These are phyloP conservation scores for Acacia melanoxylon DNA, from an alignment of 306 rosid species.

Conservation along the genomic window DNA sequence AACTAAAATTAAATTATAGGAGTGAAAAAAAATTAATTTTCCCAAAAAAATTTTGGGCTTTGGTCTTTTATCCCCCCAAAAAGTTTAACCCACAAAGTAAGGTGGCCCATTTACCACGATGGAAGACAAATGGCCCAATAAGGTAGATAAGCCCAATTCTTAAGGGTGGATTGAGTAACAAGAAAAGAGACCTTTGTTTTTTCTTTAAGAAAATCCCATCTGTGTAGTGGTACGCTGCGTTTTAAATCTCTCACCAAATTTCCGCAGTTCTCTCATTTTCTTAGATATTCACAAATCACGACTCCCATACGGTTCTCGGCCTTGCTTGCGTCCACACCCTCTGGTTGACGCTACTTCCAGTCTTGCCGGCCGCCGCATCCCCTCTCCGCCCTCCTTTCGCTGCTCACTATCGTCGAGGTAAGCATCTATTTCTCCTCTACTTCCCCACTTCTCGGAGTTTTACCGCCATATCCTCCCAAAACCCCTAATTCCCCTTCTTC, in stretches of 20 bases:
- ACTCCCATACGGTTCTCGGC: background rate
- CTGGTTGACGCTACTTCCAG: background rate
- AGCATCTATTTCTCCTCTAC: background rate
- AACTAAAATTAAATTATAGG: too few species aligned
- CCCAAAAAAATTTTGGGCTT: background rate
- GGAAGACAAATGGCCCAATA: background rate
- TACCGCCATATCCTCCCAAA: background rate
- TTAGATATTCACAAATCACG: background rate
- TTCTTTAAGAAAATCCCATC: too few species aligned
- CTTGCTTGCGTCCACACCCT: background rate
- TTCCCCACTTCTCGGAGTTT: background rate
- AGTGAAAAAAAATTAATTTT: too few species aligned
- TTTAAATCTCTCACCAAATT: background rate
- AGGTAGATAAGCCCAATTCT: background rate
- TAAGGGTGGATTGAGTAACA: background rate
- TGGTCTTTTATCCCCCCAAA: background rate
- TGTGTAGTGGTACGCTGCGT: background rate
- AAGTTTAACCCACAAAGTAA: background rate
- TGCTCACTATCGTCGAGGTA: background rate
- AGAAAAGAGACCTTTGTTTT: background rate
- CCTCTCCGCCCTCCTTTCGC: background rate
- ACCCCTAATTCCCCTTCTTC: background rate
- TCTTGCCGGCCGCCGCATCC: background rate
- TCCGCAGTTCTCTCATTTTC: background rate
- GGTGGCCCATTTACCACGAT: background rate